Evolutionary conservation across 495 filamentous ascomycete genomes (phyloP), one percentile per base, ranked within the genome.

Genomic region (Apodospora peruviana): DNA sequence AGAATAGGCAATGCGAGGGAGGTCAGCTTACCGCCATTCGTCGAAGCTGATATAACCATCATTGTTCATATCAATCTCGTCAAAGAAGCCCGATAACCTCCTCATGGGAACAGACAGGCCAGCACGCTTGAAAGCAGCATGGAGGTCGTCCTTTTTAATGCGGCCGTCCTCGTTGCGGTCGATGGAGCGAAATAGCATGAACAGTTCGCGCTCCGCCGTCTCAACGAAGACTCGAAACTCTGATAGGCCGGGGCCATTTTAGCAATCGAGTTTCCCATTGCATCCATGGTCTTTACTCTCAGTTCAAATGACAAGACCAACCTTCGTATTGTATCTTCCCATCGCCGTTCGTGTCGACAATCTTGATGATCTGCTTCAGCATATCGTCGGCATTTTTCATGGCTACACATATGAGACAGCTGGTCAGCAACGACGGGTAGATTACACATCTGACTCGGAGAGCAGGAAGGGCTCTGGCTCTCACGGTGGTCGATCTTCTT

Each of bases 361-460:
- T 74, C 47, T 79, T 75, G 46, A 96, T 72, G 40, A 98, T 85
- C 53, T 82, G 82, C 55, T 77, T 76, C 45, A 98, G 77, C 72
- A 97, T 80, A n/a, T 78, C 69, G 65, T 93, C 88, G 57, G 93
- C 93, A 74, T 95, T 89, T 74, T 96, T 94, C 54, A 98, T 74
- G 49, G 93, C 91, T 96, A 62, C 25, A 27, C 18, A 44, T 21
- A 44, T 8, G 20, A 29, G 34, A 37, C 25, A 10, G 9, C 8
- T 46, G 32, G 58, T 66, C 46, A 67, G 65, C 46, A 27, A 52
- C 47, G 39, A 43, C 4, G 32, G 40, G 29, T 37, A 19, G n/a
- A n/a, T n/a, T n/a, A n/a, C n/a, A n/a, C 23, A 16, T 50, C 36
- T 32, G 14, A 27, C 2, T 19, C 17, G 38, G 17, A 8, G 23